Percentiles rank a stretch among this genome's conserved stretches.
Evolutionary conservation across 495 filamentous ascomycete species (phyloP).

Genomic region (Viridothelium virens): DNA sequence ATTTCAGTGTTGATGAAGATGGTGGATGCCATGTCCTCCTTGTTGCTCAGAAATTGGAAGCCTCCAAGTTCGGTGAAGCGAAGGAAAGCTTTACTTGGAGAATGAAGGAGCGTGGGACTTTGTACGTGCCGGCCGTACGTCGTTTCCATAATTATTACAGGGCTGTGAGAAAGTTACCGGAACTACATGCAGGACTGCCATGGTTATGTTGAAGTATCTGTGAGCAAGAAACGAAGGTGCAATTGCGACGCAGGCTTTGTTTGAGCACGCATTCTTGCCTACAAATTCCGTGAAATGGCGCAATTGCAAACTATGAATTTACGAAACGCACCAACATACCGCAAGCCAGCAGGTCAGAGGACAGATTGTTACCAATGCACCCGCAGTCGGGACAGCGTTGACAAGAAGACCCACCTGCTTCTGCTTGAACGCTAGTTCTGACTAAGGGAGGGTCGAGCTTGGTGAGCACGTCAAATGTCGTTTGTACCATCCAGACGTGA

Average conservation of each 20-base stretch:
- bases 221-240: neutral
- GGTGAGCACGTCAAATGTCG: neutral
- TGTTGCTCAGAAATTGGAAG: neutral
- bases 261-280: neutral
- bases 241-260: neutral
- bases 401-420: neutral
- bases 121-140: conserved; percentile 5
- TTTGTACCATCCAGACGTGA: no score
- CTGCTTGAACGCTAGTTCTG: neutral
- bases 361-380: neutral
- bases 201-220: neutral
- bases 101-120: conserved; percentile 3
- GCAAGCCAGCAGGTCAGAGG: conserved; percentile 1
- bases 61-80: neutral
- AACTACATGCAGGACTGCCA: neutral
- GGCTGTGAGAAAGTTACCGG: neutral
- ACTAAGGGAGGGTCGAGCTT: neutral
- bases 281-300: neutral
- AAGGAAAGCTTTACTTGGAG: neutral
- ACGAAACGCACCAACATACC: neutral
- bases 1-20: neutral
- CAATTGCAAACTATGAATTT: neutral
- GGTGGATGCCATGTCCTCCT: neutral
- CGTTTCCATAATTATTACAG: conserved; percentile 1
- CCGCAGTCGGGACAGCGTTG: neutral